phyloP scores from a whole-genome alignment of 2,329 filamentous ascomycete genomes.

The Calonectria pauciramosa region DNA sequence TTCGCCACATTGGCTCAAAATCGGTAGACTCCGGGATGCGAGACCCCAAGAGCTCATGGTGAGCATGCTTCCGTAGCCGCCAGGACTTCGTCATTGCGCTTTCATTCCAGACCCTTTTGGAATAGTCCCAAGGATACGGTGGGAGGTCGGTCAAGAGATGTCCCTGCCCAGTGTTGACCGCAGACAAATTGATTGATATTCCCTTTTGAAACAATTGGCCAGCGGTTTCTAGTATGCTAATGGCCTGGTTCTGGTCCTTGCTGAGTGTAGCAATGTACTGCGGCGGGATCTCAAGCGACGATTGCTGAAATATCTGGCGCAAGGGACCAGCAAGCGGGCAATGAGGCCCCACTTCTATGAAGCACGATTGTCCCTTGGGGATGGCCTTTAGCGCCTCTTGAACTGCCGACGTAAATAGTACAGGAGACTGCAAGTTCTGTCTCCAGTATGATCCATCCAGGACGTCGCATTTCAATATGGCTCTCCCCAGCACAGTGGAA shows the following conservation, averaged over 20 bases:
- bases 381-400: not conserved
- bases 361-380: not conserved
- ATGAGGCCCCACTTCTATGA: slow-evolving; percentile 43
- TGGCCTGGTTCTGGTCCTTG: not conserved
- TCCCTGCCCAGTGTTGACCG: not conserved
- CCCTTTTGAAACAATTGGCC: not conserved
- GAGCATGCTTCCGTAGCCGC: not conserved
- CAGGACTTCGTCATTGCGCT: not conserved
- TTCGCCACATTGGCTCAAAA: slow-evolving; percentile 31
- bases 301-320: slow-evolving; percentile 43
- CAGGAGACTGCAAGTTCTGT: not conserved
- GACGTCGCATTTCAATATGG: not conserved
- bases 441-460: not conserved
- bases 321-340: slow-evolving; percentile 37
- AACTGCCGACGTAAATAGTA: not conserved
- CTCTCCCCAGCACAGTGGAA: not conserved
- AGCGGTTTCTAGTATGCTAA: not conserved
- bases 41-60: slow-evolving; percentile 25
- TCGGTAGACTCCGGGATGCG: slow-evolving; percentile 24
- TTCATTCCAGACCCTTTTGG: not conserved
- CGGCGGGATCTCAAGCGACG: slow-evolving; percentile 53
- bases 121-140: not conserved
- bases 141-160: not conserved
- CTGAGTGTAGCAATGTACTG: not conserved
- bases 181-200: not conserved